Conservation (phyloP, 2,329 filamentous ascomycete species). For the Fusarium nanum region DNA sequence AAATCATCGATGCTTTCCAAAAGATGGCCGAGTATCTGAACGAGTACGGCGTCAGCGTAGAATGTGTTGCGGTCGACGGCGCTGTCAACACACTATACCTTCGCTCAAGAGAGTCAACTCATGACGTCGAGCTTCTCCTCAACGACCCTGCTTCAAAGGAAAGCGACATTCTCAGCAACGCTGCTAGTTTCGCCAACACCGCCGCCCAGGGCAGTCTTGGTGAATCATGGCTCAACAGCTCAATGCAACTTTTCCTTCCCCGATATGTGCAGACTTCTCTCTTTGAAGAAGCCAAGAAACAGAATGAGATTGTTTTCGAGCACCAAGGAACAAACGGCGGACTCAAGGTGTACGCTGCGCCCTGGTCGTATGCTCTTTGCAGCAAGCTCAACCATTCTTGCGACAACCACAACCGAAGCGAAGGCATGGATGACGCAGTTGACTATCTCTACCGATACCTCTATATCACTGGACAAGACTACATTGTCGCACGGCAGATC, state of each 20-base stretch:
- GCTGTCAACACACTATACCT: constrained; percentile 41
- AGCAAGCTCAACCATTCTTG: constrained; percentile 38
- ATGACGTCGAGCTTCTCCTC: constrained; percentile 41
- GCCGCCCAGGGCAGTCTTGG: constrained; percentile 31
- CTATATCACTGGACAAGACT: background rate
- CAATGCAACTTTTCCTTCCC: constrained; percentile 38
- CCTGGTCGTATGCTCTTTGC: constrained; percentile 39
- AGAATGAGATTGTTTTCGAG: constrained; percentile 37
- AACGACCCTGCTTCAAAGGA: constrained; percentile 25
- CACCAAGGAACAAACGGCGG: constrained; percentile 26
- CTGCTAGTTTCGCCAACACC: constrained; percentile 36
- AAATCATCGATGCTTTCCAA: constrained; percentile 31
- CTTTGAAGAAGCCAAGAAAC: constrained; percentile 20
- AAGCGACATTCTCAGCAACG: constrained; percentile 23
- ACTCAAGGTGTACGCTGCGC: constrained; percentile 35
- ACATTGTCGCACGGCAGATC: constrained; percentile 11
- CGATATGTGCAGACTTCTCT: constrained; percentile 24
- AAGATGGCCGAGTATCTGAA: constrained; percentile 40
- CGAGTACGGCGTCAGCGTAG: constrained; percentile 22
- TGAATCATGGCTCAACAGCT: constrained; percentile 41
- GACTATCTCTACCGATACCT: constrained; percentile 36
- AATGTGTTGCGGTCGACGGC: constrained; percentile 35
- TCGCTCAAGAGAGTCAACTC: constrained; percentile 32
- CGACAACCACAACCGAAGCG: constrained; percentile 29
- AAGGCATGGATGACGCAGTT: constrained; percentile 40